phyloP scores from a whole-genome alignment of 768 basidiomycete genomes.

The Macrolepiota fuliginosa region DNA sequence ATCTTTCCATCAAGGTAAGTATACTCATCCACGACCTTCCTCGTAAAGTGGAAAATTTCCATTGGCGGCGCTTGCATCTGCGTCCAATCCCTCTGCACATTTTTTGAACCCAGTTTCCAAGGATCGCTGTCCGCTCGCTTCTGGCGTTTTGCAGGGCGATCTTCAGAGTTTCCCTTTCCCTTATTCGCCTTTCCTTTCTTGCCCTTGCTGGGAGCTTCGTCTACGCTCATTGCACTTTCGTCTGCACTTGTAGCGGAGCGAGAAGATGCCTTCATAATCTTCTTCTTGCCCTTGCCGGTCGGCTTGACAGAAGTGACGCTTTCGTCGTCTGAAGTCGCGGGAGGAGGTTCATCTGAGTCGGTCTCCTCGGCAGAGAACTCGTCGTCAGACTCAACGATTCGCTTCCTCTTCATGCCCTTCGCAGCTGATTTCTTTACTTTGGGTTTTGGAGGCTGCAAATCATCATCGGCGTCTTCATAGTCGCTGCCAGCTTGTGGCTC shows the following conservation, averaged over 20 bases:
- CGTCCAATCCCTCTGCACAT: conserved; percentile 72
- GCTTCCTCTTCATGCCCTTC: conserved; percentile 12
- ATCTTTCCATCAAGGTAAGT: conserved; percentile 85
- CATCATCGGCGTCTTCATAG: conserved; percentile 20
- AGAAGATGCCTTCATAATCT: conserved; percentile 9
- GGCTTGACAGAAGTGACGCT: not conserved
- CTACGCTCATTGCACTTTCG: conserved; percentile 57
- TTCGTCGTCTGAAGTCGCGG: conserved; percentile 16
- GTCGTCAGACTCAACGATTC: conserved; percentile 17
- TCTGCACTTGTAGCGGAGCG: conserved; percentile 28
- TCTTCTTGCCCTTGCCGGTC: conserved; percentile 18
- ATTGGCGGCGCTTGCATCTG: conserved; percentile 81
- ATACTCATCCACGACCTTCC: conserved; percentile 92
- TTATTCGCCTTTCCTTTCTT: conserved; percentile 34
- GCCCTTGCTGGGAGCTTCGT: conserved; percentile 35
- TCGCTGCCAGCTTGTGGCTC: conserved; percentile 27
- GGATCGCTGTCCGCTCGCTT: conserved; percentile 69
- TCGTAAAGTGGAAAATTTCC: conserved; percentile 90
- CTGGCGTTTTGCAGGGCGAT: conserved; percentile 51
- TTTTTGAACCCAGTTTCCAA: conserved; percentile 66
- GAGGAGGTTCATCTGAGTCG: conserved; percentile 13
- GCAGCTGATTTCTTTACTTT: conserved; percentile 22
- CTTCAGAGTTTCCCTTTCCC: conserved; percentile 31
- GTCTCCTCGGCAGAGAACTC: conserved; percentile 15
- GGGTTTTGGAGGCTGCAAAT: conserved; percentile 21